Base-by-base conservation (phyloP, 257 asterid species). In the Paulownia fortunei region DNA sequence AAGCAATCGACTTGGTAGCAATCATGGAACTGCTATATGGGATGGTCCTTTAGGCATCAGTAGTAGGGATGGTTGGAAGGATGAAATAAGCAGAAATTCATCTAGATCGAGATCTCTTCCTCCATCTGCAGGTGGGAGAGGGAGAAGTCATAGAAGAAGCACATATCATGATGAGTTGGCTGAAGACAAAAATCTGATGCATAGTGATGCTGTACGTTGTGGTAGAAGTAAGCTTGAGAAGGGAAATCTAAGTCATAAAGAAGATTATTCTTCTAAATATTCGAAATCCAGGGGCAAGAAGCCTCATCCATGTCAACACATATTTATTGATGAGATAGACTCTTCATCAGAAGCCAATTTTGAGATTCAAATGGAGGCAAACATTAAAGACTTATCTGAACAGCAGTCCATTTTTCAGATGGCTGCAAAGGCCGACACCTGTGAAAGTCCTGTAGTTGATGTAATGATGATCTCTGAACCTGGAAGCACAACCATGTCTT, bases 21-120 rank as follows among this genome's bases (percentile, higher is more conserved):
- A 63, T 76, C 78, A 73, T 82, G 82, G 81, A 60, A 72, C 80
- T 65, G 81, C 77, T 47, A 52, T 41, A 59, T 30, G 62, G 83
- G 85, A 85, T 72, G 77, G 70, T 47, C 90, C 92, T 75, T 62
- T 64, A 60, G 93, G 97, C 63, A 89, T 92, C 70, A 93, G 98
- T 80, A 89, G 92, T 73, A 89, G 90, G 63, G 97, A 95, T 85
- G 97, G 97, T 52, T 87, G 97, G 96, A 89, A 84, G 76, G 93
- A 88, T 82, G 89, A 81, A 70, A 73, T 76, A 55, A 60, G 59
- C 65, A 87, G 85, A 79, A 80, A 63, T 76, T 87, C 92, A 15
- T 85, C 88, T 51, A 81, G 88, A 69, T 85, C 92, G 16, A 86
- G 86, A 72, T 91, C 98, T 36, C 85, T 86, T 82, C 86, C 91